A percentile compares a stretch with the other conserved stretches of the same genome.
Conservation (phyloP, 768 basidiomycete genomes). For the Lactarius psammicola region DNA sequence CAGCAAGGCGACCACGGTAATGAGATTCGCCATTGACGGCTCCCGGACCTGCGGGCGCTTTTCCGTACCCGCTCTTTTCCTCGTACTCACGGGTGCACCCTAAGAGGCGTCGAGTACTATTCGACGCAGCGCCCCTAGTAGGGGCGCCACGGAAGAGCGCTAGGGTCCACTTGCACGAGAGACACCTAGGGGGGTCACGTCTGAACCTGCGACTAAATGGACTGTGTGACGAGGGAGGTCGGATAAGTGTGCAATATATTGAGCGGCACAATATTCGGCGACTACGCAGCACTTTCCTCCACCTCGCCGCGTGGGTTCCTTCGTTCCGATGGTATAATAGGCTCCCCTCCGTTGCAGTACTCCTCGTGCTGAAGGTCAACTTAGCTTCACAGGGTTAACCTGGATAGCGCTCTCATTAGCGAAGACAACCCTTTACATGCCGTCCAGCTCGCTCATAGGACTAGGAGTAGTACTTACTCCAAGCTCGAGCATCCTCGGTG, state of each 20-base stretch:
- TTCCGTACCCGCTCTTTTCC: slow-evolving; percentile 72
- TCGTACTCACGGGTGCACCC: slow-evolving; percentile 50
- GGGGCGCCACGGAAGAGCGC: slow-evolving; percentile 13
- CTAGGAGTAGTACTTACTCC: slow-evolving; percentile 77
- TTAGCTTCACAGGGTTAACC: slow-evolving; percentile 86
- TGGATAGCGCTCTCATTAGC: slow-evolving; percentile 90
- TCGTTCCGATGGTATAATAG: slow-evolving; percentile 73
- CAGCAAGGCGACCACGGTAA: slow-evolving; percentile 72
- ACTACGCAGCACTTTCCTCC: slow-evolving; percentile 82
- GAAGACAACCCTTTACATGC: slow-evolving; percentile 86
- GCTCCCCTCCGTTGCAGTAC: background rate
- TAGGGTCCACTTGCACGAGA: slow-evolving; percentile 24
- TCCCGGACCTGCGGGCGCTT: slow-evolving; percentile 86
- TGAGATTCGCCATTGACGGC: slow-evolving; percentile 79
- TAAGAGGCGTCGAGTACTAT: slow-evolving; percentile 28
- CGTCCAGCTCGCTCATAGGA: slow-evolving; percentile 67
- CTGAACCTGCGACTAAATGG: slow-evolving; percentile 38
- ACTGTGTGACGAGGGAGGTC: slow-evolving; percentile 59
- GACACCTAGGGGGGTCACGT: no score
- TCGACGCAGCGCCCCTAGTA: no score
- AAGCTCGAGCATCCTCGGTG: slow-evolving; percentile 73
- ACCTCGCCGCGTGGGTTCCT: slow-evolving; percentile 91
- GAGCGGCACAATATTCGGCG: slow-evolving; percentile 67
- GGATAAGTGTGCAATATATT: slow-evolving; percentile 81
- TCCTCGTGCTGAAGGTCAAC: background rate